Evolutionary conservation across 2,329 filamentous ascomycete genomes (phyloP).

Genomic region (Gliomastix tumulicola): DNA sequence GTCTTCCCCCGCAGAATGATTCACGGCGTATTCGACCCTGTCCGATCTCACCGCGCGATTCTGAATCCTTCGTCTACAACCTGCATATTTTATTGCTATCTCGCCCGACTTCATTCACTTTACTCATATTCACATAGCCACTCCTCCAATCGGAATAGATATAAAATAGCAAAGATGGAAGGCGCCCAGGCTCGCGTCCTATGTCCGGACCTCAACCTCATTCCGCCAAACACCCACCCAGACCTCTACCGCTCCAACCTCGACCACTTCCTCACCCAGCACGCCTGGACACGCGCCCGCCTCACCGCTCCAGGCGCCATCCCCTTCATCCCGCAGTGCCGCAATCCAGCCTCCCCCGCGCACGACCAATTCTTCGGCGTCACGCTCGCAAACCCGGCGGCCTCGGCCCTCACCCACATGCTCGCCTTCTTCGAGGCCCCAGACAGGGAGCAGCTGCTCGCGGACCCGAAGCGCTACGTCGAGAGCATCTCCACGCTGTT

Average conservation of each 20-base stretch:
- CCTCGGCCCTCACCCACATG: slow-evolving; percentile 20
- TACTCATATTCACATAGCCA: too few species aligned
- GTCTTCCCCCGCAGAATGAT: too few species aligned
- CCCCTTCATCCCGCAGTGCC: slow-evolving; percentile 23
- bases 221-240: slow-evolving; percentile 15
- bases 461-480: slow-evolving; percentile 12
- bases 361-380: slow-evolving; percentile 26
- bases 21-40: too few species aligned
- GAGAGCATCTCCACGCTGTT: slow-evolving; percentile 19
- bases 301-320: slow-evolving; percentile 16
- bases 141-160: too few species aligned
- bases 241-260: slow-evolving; percentile 17
- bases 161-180: too few species aligned
- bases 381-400: slow-evolving; percentile 19
- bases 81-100: too few species aligned
- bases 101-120: too few species aligned
- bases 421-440: slow-evolving; percentile 21
- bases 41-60: too few species aligned
- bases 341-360: slow-evolving; percentile 16
- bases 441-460: not conserved
- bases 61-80: too few species aligned
- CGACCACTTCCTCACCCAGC: slow-evolving; percentile 21
- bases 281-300: slow-evolving; percentile 25
- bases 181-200: too few species aligned
- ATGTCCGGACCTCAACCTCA: slow-evolving; percentile 16